Base-by-base conservation (phyloP, 2,329 filamentous ascomycete genomes). In the Exophiala aquamarina region DNA sequence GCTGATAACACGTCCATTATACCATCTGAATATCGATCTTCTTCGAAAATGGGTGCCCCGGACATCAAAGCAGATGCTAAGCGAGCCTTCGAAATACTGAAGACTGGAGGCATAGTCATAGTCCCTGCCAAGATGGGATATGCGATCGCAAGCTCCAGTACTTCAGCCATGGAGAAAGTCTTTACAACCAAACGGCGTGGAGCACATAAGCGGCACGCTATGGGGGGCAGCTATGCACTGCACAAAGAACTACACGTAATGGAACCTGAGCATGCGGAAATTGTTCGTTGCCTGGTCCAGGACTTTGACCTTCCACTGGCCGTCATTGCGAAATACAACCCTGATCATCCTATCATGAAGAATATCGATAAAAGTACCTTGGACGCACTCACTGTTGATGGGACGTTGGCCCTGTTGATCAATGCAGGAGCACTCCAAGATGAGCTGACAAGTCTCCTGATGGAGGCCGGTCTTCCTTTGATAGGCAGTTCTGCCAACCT, bases 401-500 rank as follows among this genome's bases (percentile, higher is more conserved):
- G 52, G 1, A 66, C 62, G 2, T 26, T 66, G 4, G 55, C 55
- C 7, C 63, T 66, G 49, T 40, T 62, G n/a, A 54, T 64, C 1
- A 61, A 61, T 20, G 62, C 54, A 3, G 61, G 63, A 1, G 26
- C 34, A 17, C 45, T 66, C n/a, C 51, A 59, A 34, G 60, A 61
- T 11, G 61, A 64, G 34, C 38, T 67, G 4, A 55, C 54, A 1
- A 47, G 49, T 17, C 38, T 66, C 37, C 54, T 55, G 20, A 44
- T 52, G 8, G 49, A 53, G 6, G 58, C 48, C 2, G 55, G 54
- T 10, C 43, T 60, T 5, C 49, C 59, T 5, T 21, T 65, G 21
- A 41, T 66, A 26, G 64, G 64, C 0, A 63, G 59, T 1, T 63
- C 59, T 4, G 65, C 65, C 9, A 67, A 67, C 36, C 11, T 67